Percentiles rank a stretch among this genome's conserved stretches.
Evolutionary conservation across 805 yeast species (phyloP).

Genomic region (Komagataella pastoris): DNA sequence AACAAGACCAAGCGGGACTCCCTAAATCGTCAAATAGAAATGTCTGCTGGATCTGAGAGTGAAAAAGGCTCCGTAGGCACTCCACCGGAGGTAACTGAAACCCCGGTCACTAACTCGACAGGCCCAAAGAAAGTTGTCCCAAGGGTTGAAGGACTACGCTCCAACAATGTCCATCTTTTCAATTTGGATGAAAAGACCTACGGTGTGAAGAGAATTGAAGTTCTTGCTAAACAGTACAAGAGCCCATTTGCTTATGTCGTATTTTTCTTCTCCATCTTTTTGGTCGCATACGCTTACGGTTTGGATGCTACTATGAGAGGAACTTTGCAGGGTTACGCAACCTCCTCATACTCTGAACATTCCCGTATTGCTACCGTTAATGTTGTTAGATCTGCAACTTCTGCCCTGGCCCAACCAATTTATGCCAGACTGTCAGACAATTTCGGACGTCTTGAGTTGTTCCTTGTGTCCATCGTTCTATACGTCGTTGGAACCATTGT

Average conservation of each 20-base stretch:
- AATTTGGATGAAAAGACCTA: constrained; percentile 16
- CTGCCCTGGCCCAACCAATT: constrained; percentile 53
- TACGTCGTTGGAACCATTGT: constrained; percentile 53
- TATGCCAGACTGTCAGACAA: constrained; percentile 52
- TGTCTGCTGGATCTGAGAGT: background rate
- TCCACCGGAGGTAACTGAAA: background rate
- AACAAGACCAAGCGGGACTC: background rate
- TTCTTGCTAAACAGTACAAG: constrained; percentile 34
- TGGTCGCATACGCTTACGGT: constrained; percentile 46
- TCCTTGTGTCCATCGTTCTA: constrained; percentile 34
- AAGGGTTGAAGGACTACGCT: background rate
- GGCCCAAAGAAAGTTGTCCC: background rate
- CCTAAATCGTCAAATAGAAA: background rate
- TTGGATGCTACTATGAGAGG: constrained; percentile 38
- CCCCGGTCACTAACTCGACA: background rate
- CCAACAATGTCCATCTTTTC: background rate
- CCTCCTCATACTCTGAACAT: constrained; percentile 37
- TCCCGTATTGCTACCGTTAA: constrained; percentile 46
- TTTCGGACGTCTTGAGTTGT: constrained; percentile 49
- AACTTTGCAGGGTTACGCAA: constrained; percentile 40
- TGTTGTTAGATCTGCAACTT: constrained; percentile 44
- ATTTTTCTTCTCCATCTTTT: constrained; percentile 34
- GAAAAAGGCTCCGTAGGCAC: background rate
- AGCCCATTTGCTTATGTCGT: constrained; percentile 19
- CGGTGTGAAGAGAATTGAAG: constrained; percentile 46